Percentiles rank a stretch among this genome's conserved stretches.
These are phyloP conservation scores for Aspergillus nomiae DNA, from an alignment of 2,329 filamentous ascomycete species.

Conservation along the genomic window DNA sequence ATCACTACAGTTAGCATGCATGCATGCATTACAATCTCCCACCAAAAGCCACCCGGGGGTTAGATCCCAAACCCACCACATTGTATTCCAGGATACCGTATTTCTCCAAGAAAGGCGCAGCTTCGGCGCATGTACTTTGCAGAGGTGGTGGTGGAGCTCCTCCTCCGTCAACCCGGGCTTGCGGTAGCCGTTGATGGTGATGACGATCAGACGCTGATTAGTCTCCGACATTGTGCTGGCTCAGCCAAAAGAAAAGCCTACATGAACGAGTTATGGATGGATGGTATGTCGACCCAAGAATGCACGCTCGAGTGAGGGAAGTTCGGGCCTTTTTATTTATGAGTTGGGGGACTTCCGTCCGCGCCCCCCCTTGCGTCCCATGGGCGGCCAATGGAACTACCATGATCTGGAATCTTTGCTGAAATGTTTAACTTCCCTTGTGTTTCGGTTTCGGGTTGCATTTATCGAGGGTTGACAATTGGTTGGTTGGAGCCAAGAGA, in stretches of 20 bases:
- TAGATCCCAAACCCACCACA: constrained; percentile 23
- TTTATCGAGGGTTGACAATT: background rate
- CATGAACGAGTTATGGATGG: background rate
- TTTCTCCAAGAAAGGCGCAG: constrained; percentile 29
- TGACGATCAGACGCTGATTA: constrained; percentile 7
- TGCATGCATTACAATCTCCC: background rate
- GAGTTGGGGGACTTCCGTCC: background rate
- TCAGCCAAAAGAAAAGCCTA: background rate
- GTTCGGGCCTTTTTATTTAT: background rate
- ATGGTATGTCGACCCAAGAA: background rate
- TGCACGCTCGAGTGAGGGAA: background rate
- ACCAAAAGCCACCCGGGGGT: background rate
- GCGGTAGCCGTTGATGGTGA: constrained; percentile 33
- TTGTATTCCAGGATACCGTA: constrained; percentile 33
- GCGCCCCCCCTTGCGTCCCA: background rate
- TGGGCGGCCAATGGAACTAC: background rate
- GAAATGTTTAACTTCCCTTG: background rate
- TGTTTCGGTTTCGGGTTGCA: background rate
- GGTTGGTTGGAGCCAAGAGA: background rate
- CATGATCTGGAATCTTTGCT: background rate
- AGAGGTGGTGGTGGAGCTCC: constrained; percentile 31
- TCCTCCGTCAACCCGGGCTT: constrained; percentile 33
- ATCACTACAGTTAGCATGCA: background rate
- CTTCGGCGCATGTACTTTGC: constrained; percentile 27
- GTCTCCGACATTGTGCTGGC: background rate